Percentiles rank a stretch among this genome's conserved stretches.
These are phyloP conservation scores for Lactifluus subvellereus DNA, from an alignment of 768 basidiomycete genomes.

Conservation along the genomic window DNA sequence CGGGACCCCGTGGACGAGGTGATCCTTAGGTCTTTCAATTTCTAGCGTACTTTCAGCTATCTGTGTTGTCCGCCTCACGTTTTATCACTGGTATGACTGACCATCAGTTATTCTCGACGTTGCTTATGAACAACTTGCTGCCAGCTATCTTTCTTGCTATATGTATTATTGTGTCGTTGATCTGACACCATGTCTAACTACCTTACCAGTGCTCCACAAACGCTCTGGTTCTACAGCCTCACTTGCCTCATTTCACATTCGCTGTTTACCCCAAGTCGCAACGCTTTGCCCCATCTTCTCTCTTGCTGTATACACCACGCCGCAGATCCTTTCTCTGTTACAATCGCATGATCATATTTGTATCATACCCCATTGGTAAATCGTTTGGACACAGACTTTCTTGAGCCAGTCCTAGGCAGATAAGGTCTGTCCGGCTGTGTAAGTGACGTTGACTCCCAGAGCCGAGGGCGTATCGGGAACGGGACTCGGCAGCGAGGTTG, in stretches of 20 bases:
- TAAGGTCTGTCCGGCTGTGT: not conserved
- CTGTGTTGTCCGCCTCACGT: not conserved
- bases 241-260: conserved; percentile 2
- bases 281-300: not conserved
- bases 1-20: conserved; percentile 18
- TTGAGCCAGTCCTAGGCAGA: not conserved
- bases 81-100: not conserved
- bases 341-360: conserved; percentile 12
- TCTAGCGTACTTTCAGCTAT: not conserved
- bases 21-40: conserved; percentile 15
- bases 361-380: conserved; percentile 7
- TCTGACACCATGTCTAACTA: conserved; percentile 11
- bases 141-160: not conserved
- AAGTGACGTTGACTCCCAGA: not conserved
- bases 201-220: not conserved
- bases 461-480: not conserved
- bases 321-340: conserved; percentile 10
- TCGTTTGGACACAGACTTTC: not conserved
- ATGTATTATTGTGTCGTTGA: conserved; percentile 3
- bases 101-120: not conserved
- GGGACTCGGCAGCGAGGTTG: not conserved
- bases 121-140: not conserved
- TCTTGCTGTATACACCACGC: conserved; percentile 8
- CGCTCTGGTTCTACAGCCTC: not conserved
- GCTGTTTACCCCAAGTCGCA: conserved; percentile 1